phyloP scores from a whole-genome alignment of 768 basidiomycete species.

The Dictyophora rubrovolvata region DNA sequence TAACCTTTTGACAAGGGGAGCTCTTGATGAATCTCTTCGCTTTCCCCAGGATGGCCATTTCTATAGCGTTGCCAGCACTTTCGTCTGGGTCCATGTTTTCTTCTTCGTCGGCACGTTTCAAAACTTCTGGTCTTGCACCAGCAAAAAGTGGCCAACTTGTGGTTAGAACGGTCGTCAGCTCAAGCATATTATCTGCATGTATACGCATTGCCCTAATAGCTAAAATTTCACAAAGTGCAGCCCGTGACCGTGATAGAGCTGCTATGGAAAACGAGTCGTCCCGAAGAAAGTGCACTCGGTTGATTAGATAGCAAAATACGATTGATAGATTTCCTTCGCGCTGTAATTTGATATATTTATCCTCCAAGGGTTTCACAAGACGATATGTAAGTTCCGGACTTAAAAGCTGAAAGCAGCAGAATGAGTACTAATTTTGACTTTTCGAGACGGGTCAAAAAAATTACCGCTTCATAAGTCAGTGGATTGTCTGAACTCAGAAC shows the following conservation, averaged over 20 bases:
- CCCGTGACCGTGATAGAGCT: constrained; percentile 63
- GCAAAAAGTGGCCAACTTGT: constrained; percentile 76
- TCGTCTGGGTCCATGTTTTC: constrained; percentile 57
- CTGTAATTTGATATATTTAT: constrained; percentile 74
- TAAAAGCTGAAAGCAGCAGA: constrained; percentile 39
- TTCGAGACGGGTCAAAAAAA: constrained; percentile 14
- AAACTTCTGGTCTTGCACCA: constrained; percentile 53
- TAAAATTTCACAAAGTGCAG: constrained; percentile 80
- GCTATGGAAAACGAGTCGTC: constrained; percentile 65
- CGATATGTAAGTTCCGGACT: constrained; percentile 88
- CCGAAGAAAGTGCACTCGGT: constrained; percentile 74
- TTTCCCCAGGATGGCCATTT: constrained; percentile 81
- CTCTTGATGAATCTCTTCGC: constrained; percentile 86
- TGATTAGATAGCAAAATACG: constrained; percentile 82
- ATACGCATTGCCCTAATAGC: constrained; percentile 72
- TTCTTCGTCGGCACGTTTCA: constrained; percentile 51
- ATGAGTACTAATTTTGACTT: background rate
- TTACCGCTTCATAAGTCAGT: constrained; percentile 66
- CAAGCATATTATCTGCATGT: constrained; percentile 56
- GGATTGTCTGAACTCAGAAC: constrained; percentile 55
- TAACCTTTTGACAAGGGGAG: constrained; percentile 83
- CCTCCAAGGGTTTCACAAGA: constrained; percentile 75
- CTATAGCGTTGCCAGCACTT: constrained; percentile 83
- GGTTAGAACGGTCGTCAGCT: constrained; percentile 59
- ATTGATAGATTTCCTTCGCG: constrained; percentile 68